Base-by-base conservation (phyloP, 306 rosid species). In the Corylus heterophylla region DNA sequence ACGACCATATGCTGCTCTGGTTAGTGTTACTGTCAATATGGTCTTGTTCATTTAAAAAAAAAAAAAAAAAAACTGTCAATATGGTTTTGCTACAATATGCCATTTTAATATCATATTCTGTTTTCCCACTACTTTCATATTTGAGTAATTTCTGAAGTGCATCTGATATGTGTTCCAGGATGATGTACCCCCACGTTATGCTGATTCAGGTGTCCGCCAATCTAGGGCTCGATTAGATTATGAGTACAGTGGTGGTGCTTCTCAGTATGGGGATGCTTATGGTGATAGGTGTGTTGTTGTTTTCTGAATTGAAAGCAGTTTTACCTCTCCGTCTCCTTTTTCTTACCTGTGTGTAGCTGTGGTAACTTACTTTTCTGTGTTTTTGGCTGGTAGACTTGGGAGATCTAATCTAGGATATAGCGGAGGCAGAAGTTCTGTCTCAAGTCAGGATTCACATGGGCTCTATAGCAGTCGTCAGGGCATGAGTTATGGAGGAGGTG, bases 201-300 rank as follows among this genome's bases (percentile, higher is more conserved):
- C 89, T 39, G 99, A 93, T 62, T 64, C 83, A 29, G 84, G 88
- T 83, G 83, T 88, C 71, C 97, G 93, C 81, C 98, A 91, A 69
- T 93, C 98, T 66, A 93, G 99, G 85, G 81, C 93, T 22, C 92
- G 97, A 49, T 81, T 93, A 79, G 94, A 96, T 80, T 90, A 95
- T 70, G 98, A 95, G n/a, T 96, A 93, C 69, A 89, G 86, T 50
- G 83, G 89, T 78, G 80, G 97, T 81, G 84, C 83, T 76, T 88
- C 98, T 71, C 94, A 87, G 37, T 93, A 90, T 80, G 93, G 89
- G 49, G 98, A 91, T 82, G 91, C 90, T 61, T 95, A 91, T 82
- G 88, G 91, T 55, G 97, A 92, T 78, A 90, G 98, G 98, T 93
- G 59, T 74, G 92, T 81, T 74, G 92, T 81, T 66, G 62, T 31